These are phyloP conservation scores for Cryptococcus jaspeensis DNA, from an alignment of 1,284 basidiomycete species.

Conservation along the genomic window DNA sequence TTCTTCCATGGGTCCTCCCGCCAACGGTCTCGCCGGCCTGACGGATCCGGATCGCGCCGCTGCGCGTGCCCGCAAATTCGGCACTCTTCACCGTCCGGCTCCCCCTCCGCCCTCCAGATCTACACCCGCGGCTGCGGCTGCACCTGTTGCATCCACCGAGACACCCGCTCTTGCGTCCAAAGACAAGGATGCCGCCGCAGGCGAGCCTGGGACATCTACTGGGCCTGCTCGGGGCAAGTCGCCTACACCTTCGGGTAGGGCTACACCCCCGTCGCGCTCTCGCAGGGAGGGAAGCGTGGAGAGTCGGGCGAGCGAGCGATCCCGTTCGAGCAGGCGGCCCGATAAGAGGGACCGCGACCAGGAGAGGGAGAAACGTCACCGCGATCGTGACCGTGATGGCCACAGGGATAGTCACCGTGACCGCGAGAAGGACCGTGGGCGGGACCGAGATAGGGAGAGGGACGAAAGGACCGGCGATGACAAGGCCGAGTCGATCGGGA, in stretches of 20 bases:
- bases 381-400: slow-evolving; percentile 6
- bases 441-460: slow-evolving; percentile 13
- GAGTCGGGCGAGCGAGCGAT: slow-evolving; percentile 33
- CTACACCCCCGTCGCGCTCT: slow-evolving; percentile 12
- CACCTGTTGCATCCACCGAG: not conserved
- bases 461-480: slow-evolving; percentile 16
- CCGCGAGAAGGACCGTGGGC: slow-evolving; percentile 39
- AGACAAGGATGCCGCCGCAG: too few species aligned
- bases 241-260: slow-evolving; percentile 11
- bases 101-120: slow-evolving; percentile 19
- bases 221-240: slow-evolving; percentile 8
- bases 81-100: slow-evolving; percentile 21
- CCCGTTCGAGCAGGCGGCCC: slow-evolving; percentile 16
- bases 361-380: not conserved
- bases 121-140: not conserved
- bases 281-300: slow-evolving; percentile 40
- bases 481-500: slow-evolving; percentile 11
- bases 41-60: slow-evolving; percentile 33
- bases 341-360: slow-evolving; percentile 19
- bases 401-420: slow-evolving; percentile 52
- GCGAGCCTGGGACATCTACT: not conserved
- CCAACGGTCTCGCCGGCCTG: slow-evolving; percentile 14
- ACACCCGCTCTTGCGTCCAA: not conserved
- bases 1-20: slow-evolving; percentile 33
- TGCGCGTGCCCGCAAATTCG: slow-evolving; percentile 38